Conservation (phyloP, 352 stramenopile species). For the Globisporangium irregulare region DNA sequence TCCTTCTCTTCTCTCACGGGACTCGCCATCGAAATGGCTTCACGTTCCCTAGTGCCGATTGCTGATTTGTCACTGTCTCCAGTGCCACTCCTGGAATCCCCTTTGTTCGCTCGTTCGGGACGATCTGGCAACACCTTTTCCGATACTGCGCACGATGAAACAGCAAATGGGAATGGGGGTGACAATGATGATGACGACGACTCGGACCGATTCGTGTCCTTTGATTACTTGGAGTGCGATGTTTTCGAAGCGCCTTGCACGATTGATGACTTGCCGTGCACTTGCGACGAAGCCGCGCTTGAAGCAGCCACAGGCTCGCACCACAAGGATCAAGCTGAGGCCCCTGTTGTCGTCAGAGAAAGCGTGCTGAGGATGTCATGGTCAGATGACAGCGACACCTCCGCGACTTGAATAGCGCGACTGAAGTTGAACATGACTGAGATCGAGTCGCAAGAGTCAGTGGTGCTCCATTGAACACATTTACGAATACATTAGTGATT, state of each 20-base stretch:
- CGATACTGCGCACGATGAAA: neutral
- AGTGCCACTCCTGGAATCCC: conserved; percentile 17
- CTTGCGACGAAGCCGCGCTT: neutral
- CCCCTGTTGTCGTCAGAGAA: neutral
- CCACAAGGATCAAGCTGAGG: neutral
- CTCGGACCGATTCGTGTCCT: conserved; percentile 34
- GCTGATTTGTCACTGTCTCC: conserved; percentile 13
- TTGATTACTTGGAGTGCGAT: conserved; percentile 31
- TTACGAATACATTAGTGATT: neutral
- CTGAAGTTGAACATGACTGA: neutral
- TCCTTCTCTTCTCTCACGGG: neutral
- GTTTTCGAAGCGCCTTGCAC: conserved; percentile 16
- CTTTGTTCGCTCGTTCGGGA: neutral
- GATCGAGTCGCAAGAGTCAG: neutral
- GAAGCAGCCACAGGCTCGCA: neutral
- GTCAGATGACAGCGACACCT: neutral
- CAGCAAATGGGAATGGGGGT: neutral
- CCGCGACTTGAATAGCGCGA: neutral
- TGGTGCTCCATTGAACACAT: neutral
- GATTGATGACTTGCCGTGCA: neutral
- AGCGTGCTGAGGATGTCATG: neutral
- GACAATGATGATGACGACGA: conserved; percentile 7
- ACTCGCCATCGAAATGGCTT: neutral
- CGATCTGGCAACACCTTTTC: conserved; percentile 14
- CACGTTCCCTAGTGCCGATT: neutral